Base-by-base conservation (phyloP, 306 rosid species). In the Quercus glauca region DNA sequence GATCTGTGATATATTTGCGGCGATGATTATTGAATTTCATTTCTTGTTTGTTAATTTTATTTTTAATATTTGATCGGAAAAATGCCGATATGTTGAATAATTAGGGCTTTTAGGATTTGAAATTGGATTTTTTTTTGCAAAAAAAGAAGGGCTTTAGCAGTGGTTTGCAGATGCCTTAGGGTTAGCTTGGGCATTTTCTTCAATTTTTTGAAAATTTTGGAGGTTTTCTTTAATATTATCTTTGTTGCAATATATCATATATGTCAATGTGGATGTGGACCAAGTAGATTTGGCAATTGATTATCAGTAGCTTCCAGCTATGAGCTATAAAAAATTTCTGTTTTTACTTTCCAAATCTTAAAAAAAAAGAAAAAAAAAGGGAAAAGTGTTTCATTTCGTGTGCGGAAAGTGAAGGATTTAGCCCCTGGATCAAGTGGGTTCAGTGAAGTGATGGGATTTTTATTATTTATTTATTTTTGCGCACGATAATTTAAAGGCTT, bases 1-100 rank as follows among this genome's bases (percentile, higher is more conserved):
- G 91, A 87, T 87, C 69, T 69, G 73, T 49, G 74, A 20, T 78
- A 55, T 52, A 35, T 41, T 41, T 45, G 13, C 18, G 69, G 55
- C 43, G 79, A 65, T 74, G 65, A 76, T 73, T 75, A 78, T 80
- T 49, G 52, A 5, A 6, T 23, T 59, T 51, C 37, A 49, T 2
- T 51, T 51, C 14, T 71, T 14, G 37, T 49, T 51, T 52, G 8
- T 71, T 12, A 26, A 5, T 56, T 15, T 29, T 21, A 4, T 56
- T 17, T 29, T 33, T 73, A 15, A 35, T 52, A 35, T 28, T 51
- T 63, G n/a, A 55, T 75, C 20, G 51, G 7, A 11, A 13, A 13
- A 56, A 63, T 41, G 75, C 65, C 4, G 74, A 20, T 37, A 19
- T 35, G 13, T 53, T n/a, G 13, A 45, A 63, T 55, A 23, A 23